Evolutionary conservation across 2,329 filamentous ascomycete genomes (phyloP).

Genomic region (Penicillium decumbens): DNA sequence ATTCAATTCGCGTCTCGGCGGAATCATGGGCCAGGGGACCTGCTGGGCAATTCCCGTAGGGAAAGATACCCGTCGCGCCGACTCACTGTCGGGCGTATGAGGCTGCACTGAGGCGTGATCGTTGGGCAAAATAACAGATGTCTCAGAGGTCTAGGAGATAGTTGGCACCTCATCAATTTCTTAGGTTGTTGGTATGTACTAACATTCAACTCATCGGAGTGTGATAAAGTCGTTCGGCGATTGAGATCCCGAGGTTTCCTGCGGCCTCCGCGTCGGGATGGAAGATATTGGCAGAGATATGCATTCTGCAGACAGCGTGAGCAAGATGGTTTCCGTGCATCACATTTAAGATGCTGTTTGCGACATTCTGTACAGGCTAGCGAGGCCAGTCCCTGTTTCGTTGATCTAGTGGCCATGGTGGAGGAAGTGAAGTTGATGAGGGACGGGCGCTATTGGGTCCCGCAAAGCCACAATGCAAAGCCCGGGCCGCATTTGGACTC

Average conservation of each 20-base stretch:
- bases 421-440: neutral
- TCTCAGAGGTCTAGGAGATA: constrained; percentile 1
- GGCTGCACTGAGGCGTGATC: constrained; percentile 7
- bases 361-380: constrained; percentile 47
- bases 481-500: neutral
- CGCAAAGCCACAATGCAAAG: neutral
- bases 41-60: constrained; percentile 17
- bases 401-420: constrained; percentile 18
- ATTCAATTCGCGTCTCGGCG: constrained; percentile 14
- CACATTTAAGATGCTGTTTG: constrained; percentile 67
- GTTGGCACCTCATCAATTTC: constrained; percentile 1
- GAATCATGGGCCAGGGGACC: constrained; percentile 21
- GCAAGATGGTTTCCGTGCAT: constrained; percentile 61
- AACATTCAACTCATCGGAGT: constrained; percentile 10
- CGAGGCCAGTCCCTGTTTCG: constrained; percentile 28
- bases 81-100: constrained; percentile 18
- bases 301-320: constrained; percentile 57
- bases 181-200: constrained; percentile 1
- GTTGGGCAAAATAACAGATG: constrained; percentile 5
- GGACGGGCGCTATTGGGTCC: neutral
- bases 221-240: constrained; percentile 10
- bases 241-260: constrained; percentile 30
- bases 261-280: constrained; percentile 61
- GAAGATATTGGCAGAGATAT: constrained; percentile 62
- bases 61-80: constrained; percentile 16